phyloP scores from a whole-genome alignment of 192 early-diverging fungal species.

The Paraglomus occultum region DNA sequence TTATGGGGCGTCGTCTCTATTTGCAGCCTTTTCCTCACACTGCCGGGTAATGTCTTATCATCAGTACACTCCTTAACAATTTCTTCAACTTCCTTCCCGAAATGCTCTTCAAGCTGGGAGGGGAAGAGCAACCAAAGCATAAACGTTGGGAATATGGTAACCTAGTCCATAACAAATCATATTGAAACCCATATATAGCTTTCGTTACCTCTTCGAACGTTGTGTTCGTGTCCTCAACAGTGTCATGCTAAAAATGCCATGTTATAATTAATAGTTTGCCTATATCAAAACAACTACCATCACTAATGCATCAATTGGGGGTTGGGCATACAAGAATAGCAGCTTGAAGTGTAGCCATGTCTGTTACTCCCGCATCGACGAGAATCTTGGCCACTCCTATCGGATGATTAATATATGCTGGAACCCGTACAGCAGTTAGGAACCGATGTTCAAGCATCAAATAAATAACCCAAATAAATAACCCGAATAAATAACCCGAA shows the following conservation, averaged over 20 bases:
- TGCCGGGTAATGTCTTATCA: constrained; percentile 50
- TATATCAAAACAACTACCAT: neutral
- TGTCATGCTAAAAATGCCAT: constrained; percentile 54
- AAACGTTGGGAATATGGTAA: neutral
- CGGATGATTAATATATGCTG: constrained; percentile 63
- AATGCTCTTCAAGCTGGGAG: constrained; percentile 41
- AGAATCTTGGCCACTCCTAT: constrained; percentile 54
- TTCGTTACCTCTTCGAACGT: constrained; percentile 56
- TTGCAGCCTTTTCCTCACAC: constrained; percentile 57
- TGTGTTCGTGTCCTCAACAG: constrained; percentile 68
- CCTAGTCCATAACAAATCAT: neutral
- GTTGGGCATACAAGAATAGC: constrained; percentile 43
- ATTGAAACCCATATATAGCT: neutral
- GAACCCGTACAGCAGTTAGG: neutral
- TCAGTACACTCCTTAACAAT: constrained; percentile 63
- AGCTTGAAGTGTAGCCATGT: constrained; percentile 47
- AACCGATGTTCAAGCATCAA: neutral
- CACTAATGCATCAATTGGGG: neutral
- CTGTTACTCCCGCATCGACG: constrained; percentile 48
- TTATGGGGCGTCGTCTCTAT: constrained; percentile 50
- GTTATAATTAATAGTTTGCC: no score
- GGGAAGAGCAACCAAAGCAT: no score
- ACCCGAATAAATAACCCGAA: neutral
- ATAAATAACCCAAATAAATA: neutral
- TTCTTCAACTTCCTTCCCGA: constrained; percentile 46